These are phyloP conservation scores for Carex myosuroides DNA, from an alignment of 176 grass and related monocot species.

Conservation along the genomic window DNA sequence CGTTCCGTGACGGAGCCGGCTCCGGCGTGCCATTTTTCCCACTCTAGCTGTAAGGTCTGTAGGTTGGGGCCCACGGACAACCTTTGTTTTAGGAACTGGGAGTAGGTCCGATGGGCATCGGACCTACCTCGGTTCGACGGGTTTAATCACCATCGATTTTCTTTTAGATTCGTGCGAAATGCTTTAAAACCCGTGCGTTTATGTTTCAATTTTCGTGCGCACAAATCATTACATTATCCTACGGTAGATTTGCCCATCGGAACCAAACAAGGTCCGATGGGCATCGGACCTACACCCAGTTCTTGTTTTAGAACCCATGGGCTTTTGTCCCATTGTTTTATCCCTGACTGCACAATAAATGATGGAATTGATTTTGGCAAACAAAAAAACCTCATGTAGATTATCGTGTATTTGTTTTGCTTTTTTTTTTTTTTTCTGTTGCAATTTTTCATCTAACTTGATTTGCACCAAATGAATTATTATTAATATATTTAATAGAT, in stretches of 20 bases:
- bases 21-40: no score
- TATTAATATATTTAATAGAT: background rate
- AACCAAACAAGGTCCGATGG: no score
- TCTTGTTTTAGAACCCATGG: conserved; percentile 4
- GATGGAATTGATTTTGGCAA: background rate
- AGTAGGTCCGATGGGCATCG: no score
- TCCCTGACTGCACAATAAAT: background rate
- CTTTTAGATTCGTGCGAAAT: no score
- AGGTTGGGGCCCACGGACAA: background rate
- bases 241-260: no score
- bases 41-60: background rate
- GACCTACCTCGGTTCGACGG: no score
- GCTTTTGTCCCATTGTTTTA: background rate
- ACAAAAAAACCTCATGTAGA: background rate
- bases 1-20: no score
- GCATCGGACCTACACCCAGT: no score
- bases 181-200: no score
- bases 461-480: background rate
- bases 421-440: background rate
- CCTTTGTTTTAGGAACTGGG: background rate
- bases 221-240: no score
- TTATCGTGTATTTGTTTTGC: background rate
- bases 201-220: no score
- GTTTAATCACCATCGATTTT: no score
- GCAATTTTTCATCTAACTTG: background rate